Evolutionary conservation across 306 rosid species (phyloP), one percentile per base, ranked within the genome.

Genomic region (Vachellia collinsii): DNA sequence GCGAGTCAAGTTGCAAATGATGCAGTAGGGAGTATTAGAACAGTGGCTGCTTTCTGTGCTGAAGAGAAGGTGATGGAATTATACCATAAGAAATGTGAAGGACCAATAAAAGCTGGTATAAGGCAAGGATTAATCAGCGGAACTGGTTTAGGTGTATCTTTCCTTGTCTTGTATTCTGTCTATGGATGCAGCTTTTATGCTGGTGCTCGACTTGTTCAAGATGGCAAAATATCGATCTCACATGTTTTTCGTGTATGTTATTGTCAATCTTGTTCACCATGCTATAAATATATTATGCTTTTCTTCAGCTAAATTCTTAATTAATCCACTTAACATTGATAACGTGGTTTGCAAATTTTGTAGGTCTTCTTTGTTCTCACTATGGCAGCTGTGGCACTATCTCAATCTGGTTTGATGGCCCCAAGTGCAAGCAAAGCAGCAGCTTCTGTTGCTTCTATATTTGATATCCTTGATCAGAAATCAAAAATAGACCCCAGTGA

Each of bases 1-100:
- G 93, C 93, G 23, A 90, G 91, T 69, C 93, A 90, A 81, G 88
- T 87, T 34, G 93, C 91, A 11, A 90, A 46, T 81, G 93, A 88
- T 76, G 91, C 92, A 36, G 84, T 84, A 72, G 85, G 91, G 53
- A 84, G 91, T 75, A 87, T 86, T 42, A 87, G 94, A 68, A 91
- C 92, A 25, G 83, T 91, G 79, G 82, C 94, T 29, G 84, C 94
- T 69, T 91, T 88, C 71, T 88, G 94, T 80, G 92, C 94, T 41
- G 94, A 91, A 82, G 85, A 86, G 66, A 91, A 87, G 83, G 92
- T 87, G 79, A 85, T 90, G 81, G 83, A 81, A 29, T 19, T 90
- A 22, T 88, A 91, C 81, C 56, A 56, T 74, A 75, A 78, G 71
- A 90, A 89, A 82, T 91, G 97, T 67, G 90, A 89, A 80, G 92